Evolutionary conservation across 2,329 filamentous ascomycete genomes (phyloP).

Genomic region (Arthrobotrys iridis): DNA sequence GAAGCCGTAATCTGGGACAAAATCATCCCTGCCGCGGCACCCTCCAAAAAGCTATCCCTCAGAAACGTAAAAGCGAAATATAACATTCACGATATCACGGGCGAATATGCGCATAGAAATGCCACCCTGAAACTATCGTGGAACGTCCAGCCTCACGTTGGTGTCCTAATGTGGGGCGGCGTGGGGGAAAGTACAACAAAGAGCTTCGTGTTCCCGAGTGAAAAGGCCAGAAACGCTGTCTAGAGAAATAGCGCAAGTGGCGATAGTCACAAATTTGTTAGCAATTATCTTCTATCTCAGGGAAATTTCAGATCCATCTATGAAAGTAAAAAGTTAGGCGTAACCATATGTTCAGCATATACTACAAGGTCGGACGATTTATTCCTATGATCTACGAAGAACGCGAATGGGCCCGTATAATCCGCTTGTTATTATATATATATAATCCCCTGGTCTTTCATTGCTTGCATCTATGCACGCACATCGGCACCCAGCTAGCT

Average conservation of each 20-base stretch:
- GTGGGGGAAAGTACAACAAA: slow-evolving; percentile 58
- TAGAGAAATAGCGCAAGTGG: background rate
- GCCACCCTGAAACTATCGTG: slow-evolving; percentile 85
- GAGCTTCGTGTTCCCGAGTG: slow-evolving; percentile 34
- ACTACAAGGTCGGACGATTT: no score
- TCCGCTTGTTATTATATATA: no score
- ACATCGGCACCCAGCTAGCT: background rate
- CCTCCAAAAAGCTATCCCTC: slow-evolving; percentile 74
- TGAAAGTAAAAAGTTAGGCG: background rate
- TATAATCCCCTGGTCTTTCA: background rate
- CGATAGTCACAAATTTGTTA: background rate
- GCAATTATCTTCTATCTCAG: background rate
- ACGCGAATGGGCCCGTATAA: no score
- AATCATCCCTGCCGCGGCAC: slow-evolving; percentile 77
- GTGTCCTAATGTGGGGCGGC: slow-evolving; percentile 82
- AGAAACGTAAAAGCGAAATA: slow-evolving; percentile 93
- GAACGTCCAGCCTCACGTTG: slow-evolving; percentile 98
- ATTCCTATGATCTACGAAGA: no score
- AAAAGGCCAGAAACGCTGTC: slow-evolving; percentile 26
- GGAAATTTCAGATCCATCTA: background rate
- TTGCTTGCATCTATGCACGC: background rate
- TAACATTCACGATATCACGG: slow-evolving; percentile 89
- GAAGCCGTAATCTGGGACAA: slow-evolving; percentile 94
- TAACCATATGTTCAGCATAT: no score
- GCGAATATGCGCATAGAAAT: slow-evolving; percentile 73